Percentiles rank a stretch among this genome's conserved stretches.
Evolutionary conservation across 257 asterid species (phyloP).

Genomic region (Mitragyna speciosa): DNA sequence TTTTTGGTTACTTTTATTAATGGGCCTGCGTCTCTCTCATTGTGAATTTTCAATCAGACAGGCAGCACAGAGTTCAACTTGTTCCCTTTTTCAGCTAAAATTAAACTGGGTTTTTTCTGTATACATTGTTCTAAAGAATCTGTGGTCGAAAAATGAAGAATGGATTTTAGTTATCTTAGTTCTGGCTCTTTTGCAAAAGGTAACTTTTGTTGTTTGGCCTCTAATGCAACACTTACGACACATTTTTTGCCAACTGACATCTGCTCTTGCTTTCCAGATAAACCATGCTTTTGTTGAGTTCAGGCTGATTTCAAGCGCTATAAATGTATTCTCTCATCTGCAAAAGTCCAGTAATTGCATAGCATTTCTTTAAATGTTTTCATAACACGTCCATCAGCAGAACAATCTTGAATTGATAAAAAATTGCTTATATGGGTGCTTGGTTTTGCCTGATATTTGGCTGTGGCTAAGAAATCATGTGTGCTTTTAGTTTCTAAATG

Average conservation of each 20-base stretch:
- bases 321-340: background rate
- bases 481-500: background rate
- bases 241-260: background rate
- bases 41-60: background rate
- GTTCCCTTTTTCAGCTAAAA: background rate
- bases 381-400: background rate
- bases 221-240: background rate
- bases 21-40: background rate
- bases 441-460: background rate
- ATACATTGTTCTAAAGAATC: background rate
- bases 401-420: background rate
- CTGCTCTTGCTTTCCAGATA: background rate
- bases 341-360: background rate
- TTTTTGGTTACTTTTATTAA: too few species aligned
- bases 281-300: background rate
- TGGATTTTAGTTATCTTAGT: background rate
- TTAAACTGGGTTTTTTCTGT: background rate
- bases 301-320: background rate
- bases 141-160: background rate
- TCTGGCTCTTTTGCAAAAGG: background rate
- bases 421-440: background rate
- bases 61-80: background rate
- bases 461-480: background rate
- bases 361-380: background rate
- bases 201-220: background rate